A percentile compares a stretch with the other conserved stretches of the same genome.
Evolutionary conservation across 768 basidiomycete genomes (phyloP).

Genomic region (Kwoniella sp.): DNA sequence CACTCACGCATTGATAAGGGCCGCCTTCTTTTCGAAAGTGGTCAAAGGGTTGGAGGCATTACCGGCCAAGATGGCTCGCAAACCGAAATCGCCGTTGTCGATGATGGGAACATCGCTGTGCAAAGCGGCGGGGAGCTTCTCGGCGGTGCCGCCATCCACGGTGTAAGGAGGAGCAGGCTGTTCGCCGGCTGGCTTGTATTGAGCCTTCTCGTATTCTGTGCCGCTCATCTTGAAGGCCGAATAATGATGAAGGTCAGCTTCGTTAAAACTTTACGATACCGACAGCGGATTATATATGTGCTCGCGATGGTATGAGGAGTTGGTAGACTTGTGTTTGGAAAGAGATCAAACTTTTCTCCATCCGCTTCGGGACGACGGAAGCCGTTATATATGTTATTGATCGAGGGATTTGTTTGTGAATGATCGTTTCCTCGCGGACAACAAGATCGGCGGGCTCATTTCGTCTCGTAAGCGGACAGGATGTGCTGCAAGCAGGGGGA

Average conservation of each 20-base stretch:
- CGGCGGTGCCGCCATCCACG: neutral
- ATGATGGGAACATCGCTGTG: conserved; percentile 15
- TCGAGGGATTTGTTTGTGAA: neutral
- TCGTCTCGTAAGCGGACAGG: neutral
- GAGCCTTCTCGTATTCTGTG: neutral
- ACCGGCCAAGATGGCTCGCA: conserved; percentile 36
- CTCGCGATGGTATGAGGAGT: too few relatives aligned
- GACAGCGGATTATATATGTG: too few relatives aligned
- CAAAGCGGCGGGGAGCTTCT: conserved; percentile 6
- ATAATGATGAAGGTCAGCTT: neutral
- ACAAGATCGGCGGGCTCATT: neutral
- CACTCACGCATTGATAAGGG: conserved; percentile 53
- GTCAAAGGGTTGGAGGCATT: conserved; percentile 33
- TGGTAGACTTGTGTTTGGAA: too few relatives aligned
- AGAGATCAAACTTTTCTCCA: neutral
- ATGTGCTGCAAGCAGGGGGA: neutral
- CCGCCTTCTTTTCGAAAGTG: conserved; percentile 54
- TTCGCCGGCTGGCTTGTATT: neutral
- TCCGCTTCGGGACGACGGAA: neutral
- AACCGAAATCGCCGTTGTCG: conserved; percentile 5
- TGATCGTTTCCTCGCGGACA: neutral
- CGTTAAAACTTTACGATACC: too few relatives aligned
- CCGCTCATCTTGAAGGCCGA: neutral
- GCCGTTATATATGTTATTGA: neutral
- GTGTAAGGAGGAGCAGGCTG: neutral